These are phyloP conservation scores for Syncephalastrum sp. DNA, from an alignment of 371 early-diverging fungal species.

Conservation along the genomic window DNA sequence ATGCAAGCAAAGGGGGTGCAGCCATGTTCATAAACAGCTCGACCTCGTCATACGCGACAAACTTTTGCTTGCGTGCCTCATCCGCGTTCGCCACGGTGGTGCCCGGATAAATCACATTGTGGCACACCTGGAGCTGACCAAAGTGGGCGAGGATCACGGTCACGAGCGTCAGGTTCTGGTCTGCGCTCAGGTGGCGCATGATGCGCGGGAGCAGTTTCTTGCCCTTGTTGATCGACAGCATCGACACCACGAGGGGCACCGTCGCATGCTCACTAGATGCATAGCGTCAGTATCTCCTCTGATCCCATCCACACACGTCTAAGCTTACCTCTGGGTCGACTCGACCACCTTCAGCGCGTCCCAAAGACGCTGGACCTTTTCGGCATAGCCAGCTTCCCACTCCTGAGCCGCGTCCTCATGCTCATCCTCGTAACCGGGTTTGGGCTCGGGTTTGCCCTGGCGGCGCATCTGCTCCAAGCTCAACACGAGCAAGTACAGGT, in stretches of 20 bases:
- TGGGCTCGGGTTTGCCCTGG: conserved; percentile 52
- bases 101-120: conserved; percentile 57
- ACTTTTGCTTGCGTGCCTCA: conserved; percentile 44
- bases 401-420: conserved; percentile 54
- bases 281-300: conserved; percentile 4
- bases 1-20: conserved; percentile 76
- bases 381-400: conserved; percentile 48
- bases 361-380: conserved; percentile 62
- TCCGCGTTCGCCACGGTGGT: conserved; percentile 45
- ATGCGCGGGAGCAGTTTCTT: conserved; percentile 85
- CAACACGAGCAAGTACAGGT: conserved; percentile 72
- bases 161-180: conserved; percentile 76
- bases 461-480: conserved; percentile 82
- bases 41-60: conserved; percentile 58
- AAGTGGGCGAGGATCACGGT: conserved; percentile 80
- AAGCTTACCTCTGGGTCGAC: conserved; percentile 53
- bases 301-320: not conserved
- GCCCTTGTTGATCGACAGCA: conserved; percentile 82
- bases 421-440: conserved; percentile 48
- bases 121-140: conserved; percentile 83
- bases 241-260: conserved; percentile 46
- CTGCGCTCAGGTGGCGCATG: conserved; percentile 70
- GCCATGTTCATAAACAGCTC: conserved; percentile 84
- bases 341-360: conserved; percentile 58
- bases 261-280: conserved; percentile 1